Conservation (phyloP, 139 green algal genomes). For the Coccomyxa sp. region DNA sequence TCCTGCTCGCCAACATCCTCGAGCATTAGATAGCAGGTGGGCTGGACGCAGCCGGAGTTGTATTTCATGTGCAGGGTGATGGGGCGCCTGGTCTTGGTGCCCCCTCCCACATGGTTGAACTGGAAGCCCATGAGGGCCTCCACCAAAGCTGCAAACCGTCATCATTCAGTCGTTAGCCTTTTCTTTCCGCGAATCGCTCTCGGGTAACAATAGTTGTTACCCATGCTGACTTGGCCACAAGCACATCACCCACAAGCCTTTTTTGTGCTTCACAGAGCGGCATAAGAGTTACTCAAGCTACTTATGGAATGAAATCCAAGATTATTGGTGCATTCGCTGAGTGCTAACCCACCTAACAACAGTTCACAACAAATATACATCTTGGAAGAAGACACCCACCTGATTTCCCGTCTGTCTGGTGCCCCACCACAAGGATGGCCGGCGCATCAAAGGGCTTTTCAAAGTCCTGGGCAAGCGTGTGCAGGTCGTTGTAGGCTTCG, state of each 20-base stretch:
- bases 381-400: conserved; percentile 28
- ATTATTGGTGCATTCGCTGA: too few species aligned
- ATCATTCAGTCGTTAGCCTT: background rate
- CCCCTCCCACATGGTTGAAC: conserved; percentile 96
- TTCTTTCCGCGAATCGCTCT: background rate
- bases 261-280: background rate
- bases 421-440: conserved; percentile 91
- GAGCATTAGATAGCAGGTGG: conserved; percentile 83
- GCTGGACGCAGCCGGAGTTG: conserved; percentile 71
- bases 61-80: conserved; percentile 98
- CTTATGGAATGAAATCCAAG: too few species aligned
- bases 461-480: conserved; percentile 87
- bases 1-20: conserved; percentile 81
- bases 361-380: too few species aligned
- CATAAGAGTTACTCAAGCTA: too few species aligned
- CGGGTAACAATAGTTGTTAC: too few species aligned
- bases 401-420: conserved; percentile 96
- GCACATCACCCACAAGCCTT: background rate
- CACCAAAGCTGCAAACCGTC: conserved; percentile 68
- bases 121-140: conserved; percentile 97
- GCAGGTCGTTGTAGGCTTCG: conserved; percentile 91
- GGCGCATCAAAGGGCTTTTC: conserved; percentile 94
- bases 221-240: too few species aligned
- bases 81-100: conserved; percentile 91
- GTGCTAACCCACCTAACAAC: too few species aligned